A percentile compares a stretch with the other conserved stretches of the same genome.
Evolutionary conservation across 495 filamentous ascomycete genomes (phyloP).

Genomic region (Podospora comata): DNA sequence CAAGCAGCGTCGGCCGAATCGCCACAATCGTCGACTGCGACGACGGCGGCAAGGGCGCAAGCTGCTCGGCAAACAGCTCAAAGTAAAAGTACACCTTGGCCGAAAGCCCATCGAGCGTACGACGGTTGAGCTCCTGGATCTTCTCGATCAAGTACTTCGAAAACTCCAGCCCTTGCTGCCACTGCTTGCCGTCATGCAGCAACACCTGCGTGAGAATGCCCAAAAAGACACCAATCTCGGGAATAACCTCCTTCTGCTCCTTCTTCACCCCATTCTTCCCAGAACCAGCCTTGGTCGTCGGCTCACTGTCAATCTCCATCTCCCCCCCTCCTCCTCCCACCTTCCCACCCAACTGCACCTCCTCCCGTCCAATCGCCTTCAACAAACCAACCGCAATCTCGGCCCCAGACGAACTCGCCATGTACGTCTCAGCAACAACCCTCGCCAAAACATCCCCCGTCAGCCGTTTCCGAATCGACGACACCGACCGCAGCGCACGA

Average conservation of each 20-base stretch:
- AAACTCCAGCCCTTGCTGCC: constrained; percentile 76
- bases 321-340: constrained; percentile 47
- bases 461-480: constrained; percentile 87
- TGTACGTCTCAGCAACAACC: constrained; percentile 77
- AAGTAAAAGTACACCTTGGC: constrained; percentile 98
- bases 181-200: constrained; percentile 77
- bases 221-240: constrained; percentile 89
- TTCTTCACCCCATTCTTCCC: constrained; percentile 52
- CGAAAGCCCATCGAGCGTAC: constrained; percentile 88
- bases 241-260: constrained; percentile 70
- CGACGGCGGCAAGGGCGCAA: constrained; percentile 80
- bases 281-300: constrained; percentile 32
- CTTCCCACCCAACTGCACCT: constrained; percentile 55
- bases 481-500: constrained; percentile 89
- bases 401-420: constrained; percentile 52
- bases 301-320: constrained; percentile 76
- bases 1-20: constrained; percentile 81
- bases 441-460: constrained; percentile 74
- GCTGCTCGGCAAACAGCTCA: constrained; percentile 86
- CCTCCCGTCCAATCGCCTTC: constrained; percentile 60
- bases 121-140: constrained; percentile 84
- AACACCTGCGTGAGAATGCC: constrained; percentile 86
- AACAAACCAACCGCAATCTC: constrained; percentile 66
- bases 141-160: constrained; percentile 75
- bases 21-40: constrained; percentile 76